These are phyloP conservation scores for Coprinellus aureogranulatus DNA, from an alignment of 768 basidiomycete species.

Conservation along the genomic window DNA sequence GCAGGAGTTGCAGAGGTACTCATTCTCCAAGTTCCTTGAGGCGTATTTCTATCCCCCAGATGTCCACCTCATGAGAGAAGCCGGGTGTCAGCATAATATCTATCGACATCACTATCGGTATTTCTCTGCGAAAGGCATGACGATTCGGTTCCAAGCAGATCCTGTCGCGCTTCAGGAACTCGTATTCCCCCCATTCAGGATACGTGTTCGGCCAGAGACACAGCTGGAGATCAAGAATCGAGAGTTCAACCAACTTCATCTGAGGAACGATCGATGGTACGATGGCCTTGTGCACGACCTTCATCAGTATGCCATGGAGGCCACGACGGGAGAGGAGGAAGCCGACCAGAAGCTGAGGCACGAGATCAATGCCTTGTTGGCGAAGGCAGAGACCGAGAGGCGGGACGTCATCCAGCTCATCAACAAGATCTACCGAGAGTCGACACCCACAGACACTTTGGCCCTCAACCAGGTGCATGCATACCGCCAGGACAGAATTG, in stretches of 20 bases:
- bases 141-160: conserved; percentile 85
- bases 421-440: conserved; percentile 77
- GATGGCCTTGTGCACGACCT: conserved; percentile 72
- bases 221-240: conserved; percentile 87
- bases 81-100: conserved; percentile 91
- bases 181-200: conserved; percentile 82
- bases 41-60: conserved; percentile 93
- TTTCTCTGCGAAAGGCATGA: conserved; percentile 81
- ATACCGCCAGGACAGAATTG: conserved; percentile 87
- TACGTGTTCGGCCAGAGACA: conserved; percentile 82
- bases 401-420: conserved; percentile 71
- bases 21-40: conserved; percentile 95
- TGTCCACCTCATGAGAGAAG: conserved; percentile 79
- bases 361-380: conserved; percentile 66
- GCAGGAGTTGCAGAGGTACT: conserved; percentile 89
- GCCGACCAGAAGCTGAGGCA: conserved; percentile 59
- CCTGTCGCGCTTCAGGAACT: conserved; percentile 81
- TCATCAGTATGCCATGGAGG: conserved; percentile 73
- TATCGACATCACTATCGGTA: conserved; percentile 91
- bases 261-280: conserved; percentile 73
- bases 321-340: conserved; percentile 75
- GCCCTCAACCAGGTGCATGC: conserved; percentile 84
- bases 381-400: conserved; percentile 71
- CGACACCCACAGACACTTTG: conserved; percentile 79
- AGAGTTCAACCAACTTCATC: conserved; percentile 79